Conservation (phyloP, 306 rosid genomes). For the Crotalaria pallida region DNA sequence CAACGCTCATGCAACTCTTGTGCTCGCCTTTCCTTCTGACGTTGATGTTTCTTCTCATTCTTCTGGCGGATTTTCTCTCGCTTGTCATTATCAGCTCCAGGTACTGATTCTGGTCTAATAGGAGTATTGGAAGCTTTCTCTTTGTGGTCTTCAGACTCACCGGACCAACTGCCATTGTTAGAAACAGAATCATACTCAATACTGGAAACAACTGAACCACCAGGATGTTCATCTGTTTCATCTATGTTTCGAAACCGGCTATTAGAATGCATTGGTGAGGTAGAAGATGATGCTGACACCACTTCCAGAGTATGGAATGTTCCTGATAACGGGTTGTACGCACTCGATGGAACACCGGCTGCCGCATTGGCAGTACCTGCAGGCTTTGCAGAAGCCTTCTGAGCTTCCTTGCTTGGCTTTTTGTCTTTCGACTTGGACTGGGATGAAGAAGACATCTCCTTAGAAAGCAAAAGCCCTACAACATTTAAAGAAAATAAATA, state of each 20-base stretch:
- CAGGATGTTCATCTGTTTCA: conserved; percentile 84
- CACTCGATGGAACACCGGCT: conserved; percentile 75
- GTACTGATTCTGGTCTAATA: conserved; percentile 55
- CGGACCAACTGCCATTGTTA: conserved; percentile 96
- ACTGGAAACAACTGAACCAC: conserved; percentile 45
- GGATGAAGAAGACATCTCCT: conserved; percentile 84
- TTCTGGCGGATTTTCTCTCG: conserved; percentile 92
- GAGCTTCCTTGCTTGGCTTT: conserved; percentile 71
- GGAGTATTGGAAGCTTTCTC: conserved; percentile 58
- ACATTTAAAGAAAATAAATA: conserved; percentile 6
- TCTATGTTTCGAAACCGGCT: conserved; percentile 91
- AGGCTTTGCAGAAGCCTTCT: conserved; percentile 57
- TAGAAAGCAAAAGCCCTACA: conserved; percentile 30
- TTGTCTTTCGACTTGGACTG: conserved; percentile 87
- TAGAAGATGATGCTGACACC: conserved; percentile 45
- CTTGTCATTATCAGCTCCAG: conserved; percentile 93
- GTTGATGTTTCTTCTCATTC: conserved; percentile 95
- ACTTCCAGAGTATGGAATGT: conserved; percentile 79
- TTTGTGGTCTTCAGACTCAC: conserved; percentile 96
- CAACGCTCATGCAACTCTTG: conserved; percentile 93
- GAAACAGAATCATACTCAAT: conserved; percentile 92
- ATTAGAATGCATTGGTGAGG: conserved; percentile 57
- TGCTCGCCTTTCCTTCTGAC: conserved; percentile 95
- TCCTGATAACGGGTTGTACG: conserved; percentile 84
- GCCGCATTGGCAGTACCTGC: conserved; percentile 56